Evolutionary conservation across 176 grass and related monocot genomes (phyloP).

Genomic region (Cenchrus fungigraminus): DNA sequence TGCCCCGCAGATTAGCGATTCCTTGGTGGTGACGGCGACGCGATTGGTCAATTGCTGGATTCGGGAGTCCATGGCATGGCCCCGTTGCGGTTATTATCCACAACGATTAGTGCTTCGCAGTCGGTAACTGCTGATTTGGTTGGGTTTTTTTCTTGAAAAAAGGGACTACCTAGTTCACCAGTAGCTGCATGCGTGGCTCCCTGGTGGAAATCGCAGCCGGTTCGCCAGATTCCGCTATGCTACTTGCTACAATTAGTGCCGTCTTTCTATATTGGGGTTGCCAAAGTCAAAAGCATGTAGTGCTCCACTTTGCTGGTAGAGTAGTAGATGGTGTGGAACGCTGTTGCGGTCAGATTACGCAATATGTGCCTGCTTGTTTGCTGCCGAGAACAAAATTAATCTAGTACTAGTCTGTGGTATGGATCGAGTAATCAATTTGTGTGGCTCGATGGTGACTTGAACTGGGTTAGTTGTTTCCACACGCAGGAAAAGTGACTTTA

Average conservation of each 20-base stretch:
- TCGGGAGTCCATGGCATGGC: neutral
- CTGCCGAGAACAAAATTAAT: neutral
- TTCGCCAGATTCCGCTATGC: neutral
- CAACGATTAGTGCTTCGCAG: neutral
- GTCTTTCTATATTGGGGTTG: neutral
- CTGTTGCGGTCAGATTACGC: neutral
- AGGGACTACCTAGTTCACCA: no score
- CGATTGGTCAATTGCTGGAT: neutral
- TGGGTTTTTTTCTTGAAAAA: no score
- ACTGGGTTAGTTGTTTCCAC: neutral
- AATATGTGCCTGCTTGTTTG: neutral
- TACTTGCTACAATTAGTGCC: no score
- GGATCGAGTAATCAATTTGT: neutral
- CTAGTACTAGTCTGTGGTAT: neutral
- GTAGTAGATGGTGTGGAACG: no score
- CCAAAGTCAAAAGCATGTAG: neutral
- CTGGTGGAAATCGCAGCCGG: neutral
- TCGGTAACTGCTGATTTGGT: no score
- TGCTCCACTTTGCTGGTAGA: no score
- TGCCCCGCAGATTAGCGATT: neutral
- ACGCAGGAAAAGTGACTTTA: neutral
- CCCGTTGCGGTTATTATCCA: no score
- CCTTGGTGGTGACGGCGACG: neutral
- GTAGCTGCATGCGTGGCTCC: no score
- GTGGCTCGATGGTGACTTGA: neutral